Conservation (phyloP, 495 filamentous ascomycete genomes). For the Penicillium simplicissimum region DNA sequence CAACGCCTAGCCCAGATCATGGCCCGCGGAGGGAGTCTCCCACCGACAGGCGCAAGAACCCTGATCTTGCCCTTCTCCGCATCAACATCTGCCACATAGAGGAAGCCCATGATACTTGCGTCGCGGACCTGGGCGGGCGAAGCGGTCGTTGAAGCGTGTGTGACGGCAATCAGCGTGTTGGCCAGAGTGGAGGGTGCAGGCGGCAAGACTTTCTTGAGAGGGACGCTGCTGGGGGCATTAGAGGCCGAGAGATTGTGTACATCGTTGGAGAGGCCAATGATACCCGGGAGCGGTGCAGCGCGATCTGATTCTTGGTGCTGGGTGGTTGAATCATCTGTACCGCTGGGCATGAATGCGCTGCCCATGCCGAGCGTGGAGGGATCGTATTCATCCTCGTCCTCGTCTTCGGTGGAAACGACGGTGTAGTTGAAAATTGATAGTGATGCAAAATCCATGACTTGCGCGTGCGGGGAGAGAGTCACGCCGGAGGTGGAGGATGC, state of each 20-base stretch:
- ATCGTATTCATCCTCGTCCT: constrained; percentile 50
- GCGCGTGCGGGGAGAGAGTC: constrained; percentile 81
- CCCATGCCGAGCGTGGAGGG: constrained; percentile 41
- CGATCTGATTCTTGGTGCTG: constrained; percentile 24
- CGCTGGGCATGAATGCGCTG: constrained; percentile 47
- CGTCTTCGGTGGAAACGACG: constrained; percentile 43
- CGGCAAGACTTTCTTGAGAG: constrained; percentile 38
- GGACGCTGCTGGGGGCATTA: constrained; percentile 27
- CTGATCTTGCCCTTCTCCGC: constrained; percentile 78
- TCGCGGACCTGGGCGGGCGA: constrained; percentile 72
- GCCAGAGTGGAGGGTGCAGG: constrained; percentile 39
- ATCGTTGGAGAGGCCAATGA: constrained; percentile 25
- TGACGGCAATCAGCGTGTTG: constrained; percentile 76
- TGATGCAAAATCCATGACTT: constrained; percentile 72
- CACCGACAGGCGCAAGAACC: constrained; percentile 77
- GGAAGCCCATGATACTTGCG: constrained; percentile 85
- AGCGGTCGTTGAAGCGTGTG: constrained; percentile 67
- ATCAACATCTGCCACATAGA: constrained; percentile 90
- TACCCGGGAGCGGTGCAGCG: constrained; percentile 26
- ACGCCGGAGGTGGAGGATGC: constrained; percentile 50
- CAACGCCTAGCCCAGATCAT: constrained; percentile 64
- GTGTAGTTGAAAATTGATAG: constrained; percentile 68
- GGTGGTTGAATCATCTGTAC: constrained; percentile 35
- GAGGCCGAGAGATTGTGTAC: constrained; percentile 2
- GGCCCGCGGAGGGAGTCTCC: constrained; percentile 73